A percentile compares a stretch with the other conserved stretches of the same genome.
These are phyloP conservation scores for Tetrapisispora pingtungensis DNA, from an alignment of 805 yeast species.

Conservation along the genomic window DNA sequence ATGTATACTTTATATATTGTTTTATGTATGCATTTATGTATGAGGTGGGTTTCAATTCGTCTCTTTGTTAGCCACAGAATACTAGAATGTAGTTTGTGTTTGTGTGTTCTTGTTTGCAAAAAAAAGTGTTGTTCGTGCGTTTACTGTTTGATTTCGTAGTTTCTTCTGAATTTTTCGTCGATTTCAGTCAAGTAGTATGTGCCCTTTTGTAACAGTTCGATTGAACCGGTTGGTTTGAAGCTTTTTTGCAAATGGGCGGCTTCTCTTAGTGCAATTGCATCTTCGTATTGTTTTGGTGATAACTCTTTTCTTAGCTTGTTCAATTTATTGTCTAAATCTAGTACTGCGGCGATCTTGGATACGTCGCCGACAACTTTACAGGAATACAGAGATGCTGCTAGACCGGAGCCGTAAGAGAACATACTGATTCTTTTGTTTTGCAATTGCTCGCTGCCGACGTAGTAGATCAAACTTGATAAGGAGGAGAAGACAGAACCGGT, in stretches of 20 bases:
- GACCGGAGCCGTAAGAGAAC: conserved; percentile 97
- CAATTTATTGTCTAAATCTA: conserved; percentile 61
- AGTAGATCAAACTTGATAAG: conserved; percentile 68
- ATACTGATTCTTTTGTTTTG: conserved; percentile 80
- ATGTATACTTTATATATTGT: too few species aligned
- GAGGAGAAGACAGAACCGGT: conserved; percentile 89
- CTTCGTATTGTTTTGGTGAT: conserved; percentile 75
- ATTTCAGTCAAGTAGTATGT: conserved; percentile 74
- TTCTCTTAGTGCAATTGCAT: conserved; percentile 78
- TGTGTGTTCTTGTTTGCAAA: too few species aligned
- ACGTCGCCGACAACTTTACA: conserved; percentile 75
- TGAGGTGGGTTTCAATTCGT: too few species aligned
- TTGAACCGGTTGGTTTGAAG: conserved; percentile 69
- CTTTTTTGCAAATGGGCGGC: conserved; percentile 73
- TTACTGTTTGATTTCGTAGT: conserved; percentile 62
- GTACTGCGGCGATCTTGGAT: conserved; percentile 47
- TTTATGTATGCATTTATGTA: too few species aligned
- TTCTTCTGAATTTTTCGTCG: conserved; percentile 84
- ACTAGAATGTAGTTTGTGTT: too few species aligned
- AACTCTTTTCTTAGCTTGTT: conserved; percentile 46
- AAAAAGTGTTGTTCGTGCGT: too few species aligned
- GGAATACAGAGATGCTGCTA: conserved; percentile 84
- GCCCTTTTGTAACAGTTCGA: conserved; percentile 62
- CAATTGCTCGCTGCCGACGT: conserved; percentile 61
- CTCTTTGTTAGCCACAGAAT: too few species aligned